Percentiles rank a stretch among this genome's conserved stretches.
phyloP scores from a whole-genome alignment of 2,329 filamentous ascomycete species.

The Teratosphaeria destructans region DNA sequence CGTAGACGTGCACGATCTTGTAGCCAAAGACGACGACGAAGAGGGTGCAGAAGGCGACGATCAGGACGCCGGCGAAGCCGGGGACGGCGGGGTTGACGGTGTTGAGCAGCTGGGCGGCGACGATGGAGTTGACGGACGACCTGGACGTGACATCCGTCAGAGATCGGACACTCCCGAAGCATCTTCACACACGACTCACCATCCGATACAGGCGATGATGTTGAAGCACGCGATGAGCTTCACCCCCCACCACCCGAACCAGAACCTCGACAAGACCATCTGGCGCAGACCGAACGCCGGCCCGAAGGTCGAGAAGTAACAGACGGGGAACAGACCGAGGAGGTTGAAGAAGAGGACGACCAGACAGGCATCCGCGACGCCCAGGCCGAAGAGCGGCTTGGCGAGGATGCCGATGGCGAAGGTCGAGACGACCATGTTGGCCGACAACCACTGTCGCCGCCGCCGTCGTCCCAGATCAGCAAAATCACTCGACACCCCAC shows the following conservation, averaged over 20 bases:
- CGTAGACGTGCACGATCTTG: slow-evolving; percentile 65
- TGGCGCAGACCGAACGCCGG: slow-evolving; percentile 65
- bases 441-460: slow-evolving; percentile 60
- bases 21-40: slow-evolving; percentile 65
- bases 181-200: not conserved
- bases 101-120: slow-evolving; percentile 66
- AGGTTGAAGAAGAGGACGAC: slow-evolving; percentile 67
- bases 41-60: slow-evolving; percentile 60
- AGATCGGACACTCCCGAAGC: not conserved
- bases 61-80: slow-evolving; percentile 62
- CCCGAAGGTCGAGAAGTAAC: slow-evolving; percentile 69
- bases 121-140: slow-evolving; percentile 68
- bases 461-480: slow-evolving; percentile 40
- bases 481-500: not conserved
- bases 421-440: slow-evolving; percentile 67
- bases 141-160: slow-evolving; percentile 44
- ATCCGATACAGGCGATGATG: slow-evolving; percentile 8
- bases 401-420: slow-evolving; percentile 67
- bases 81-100: slow-evolving; percentile 61
- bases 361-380: slow-evolving; percentile 62
- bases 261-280: slow-evolving; percentile 71
- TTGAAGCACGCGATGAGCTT: slow-evolving; percentile 36
- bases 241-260: slow-evolving; percentile 47
- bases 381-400: slow-evolving; percentile 57
- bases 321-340: slow-evolving; percentile 60